phyloP scores from a whole-genome alignment of 495 filamentous ascomycete species.

The Aspergillus mulundensis region DNA sequence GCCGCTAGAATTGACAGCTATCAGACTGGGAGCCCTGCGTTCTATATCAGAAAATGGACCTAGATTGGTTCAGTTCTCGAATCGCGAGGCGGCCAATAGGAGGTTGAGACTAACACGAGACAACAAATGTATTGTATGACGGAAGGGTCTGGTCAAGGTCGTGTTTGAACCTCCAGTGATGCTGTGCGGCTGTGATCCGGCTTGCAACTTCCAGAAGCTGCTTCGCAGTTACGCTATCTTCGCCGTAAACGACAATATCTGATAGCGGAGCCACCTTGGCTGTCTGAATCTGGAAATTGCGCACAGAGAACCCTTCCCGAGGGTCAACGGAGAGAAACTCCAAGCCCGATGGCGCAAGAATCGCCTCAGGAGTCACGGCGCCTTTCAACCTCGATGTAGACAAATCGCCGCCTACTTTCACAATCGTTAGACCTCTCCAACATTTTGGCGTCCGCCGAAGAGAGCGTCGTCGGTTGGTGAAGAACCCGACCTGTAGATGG shows the following conservation, averaged over 20 bases:
- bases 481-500: constrained; percentile 83
- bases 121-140: constrained; percentile 79
- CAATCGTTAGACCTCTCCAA: constrained; percentile 75
- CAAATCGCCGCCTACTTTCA: constrained; percentile 85
- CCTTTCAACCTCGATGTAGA: constrained; percentile 75
- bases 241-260: constrained; percentile 88
- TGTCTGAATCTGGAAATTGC: constrained; percentile 96
- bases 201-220: constrained; percentile 64
- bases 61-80: constrained; percentile 28
- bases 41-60: constrained; percentile 74
- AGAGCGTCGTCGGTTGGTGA: constrained; percentile 68
- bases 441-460: constrained; percentile 72
- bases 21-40: constrained; percentile 59
- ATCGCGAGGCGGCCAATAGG: neutral
- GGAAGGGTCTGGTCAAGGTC: constrained; percentile 54
- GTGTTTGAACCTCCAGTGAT: constrained; percentile 63
- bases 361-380: constrained; percentile 73
- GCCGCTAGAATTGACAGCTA: constrained; percentile 71
- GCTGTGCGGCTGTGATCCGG: constrained; percentile 70
- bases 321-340: constrained; percentile 66
- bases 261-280: constrained; percentile 84
- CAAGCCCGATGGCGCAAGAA: constrained; percentile 49
- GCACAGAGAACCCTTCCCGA: constrained; percentile 73
- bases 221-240: constrained; percentile 49
- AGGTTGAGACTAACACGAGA: constrained; percentile 52